A percentile compares a stretch with the other conserved stretches of the same genome.
These are phyloP conservation scores for Sporothrix brasiliensis DNA, from an alignment of 2,329 filamentous ascomycete species.

Conservation along the genomic window DNA sequence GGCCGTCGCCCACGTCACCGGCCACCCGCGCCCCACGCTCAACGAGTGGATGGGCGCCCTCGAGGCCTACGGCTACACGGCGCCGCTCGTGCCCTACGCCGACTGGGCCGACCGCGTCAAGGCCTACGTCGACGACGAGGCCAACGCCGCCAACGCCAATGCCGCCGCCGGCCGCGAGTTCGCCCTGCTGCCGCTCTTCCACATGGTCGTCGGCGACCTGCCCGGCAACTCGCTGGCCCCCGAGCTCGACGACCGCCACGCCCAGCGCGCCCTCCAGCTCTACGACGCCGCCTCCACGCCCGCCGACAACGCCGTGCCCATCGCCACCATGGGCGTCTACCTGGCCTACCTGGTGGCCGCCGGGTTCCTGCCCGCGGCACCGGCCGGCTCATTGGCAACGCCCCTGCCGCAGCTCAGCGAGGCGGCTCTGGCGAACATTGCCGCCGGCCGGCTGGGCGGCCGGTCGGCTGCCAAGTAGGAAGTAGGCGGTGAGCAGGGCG, in stretches of 20 bases:
- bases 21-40: slow-evolving; percentile 75
- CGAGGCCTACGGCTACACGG: slow-evolving; percentile 71
- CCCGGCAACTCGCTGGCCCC: slow-evolving; percentile 68
- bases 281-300: slow-evolving; percentile 50
- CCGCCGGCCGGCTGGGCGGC: slow-evolving; percentile 23
- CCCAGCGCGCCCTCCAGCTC: slow-evolving; percentile 61
- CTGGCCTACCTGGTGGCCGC: slow-evolving; percentile 64
- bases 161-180: slow-evolving; percentile 56
- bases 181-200: slow-evolving; percentile 73
- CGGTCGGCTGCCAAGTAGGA: slow-evolving; percentile 23
- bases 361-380: slow-evolving; percentile 61
- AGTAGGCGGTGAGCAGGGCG: neutral
- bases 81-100: slow-evolving; percentile 67
- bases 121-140: slow-evolving; percentile 66
- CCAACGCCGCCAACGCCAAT: slow-evolving; percentile 47
- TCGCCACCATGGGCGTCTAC: slow-evolving; percentile 65
- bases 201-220: slow-evolving; percentile 72
- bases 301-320: slow-evolving; percentile 58
- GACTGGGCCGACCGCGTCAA: slow-evolving; percentile 58
- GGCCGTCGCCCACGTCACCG: slow-evolving; percentile 75
- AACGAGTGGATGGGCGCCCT: slow-evolving; percentile 75
- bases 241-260: slow-evolving; percentile 73
- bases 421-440: neutral
- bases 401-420: slow-evolving; percentile 25
- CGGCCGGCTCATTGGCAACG: slow-evolving; percentile 12